Evolutionary conservation across 2,329 filamentous ascomycete species (phyloP), one percentile per base, ranked within the genome.

Genomic region (Gnomoniopsis smithogilvyi): DNA sequence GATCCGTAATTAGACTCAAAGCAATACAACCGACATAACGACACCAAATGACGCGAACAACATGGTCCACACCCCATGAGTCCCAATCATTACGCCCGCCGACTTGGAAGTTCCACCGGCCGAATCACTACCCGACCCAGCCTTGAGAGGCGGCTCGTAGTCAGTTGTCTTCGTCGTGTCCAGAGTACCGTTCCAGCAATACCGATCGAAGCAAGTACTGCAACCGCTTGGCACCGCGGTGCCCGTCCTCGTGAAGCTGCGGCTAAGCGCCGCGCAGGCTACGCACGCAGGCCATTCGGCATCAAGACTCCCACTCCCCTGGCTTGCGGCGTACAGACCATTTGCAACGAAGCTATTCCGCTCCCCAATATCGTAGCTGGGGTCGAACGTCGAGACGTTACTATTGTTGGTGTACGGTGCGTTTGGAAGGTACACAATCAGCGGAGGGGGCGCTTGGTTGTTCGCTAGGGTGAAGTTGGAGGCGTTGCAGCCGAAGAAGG

Each of bases 111-210:
- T 41, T 10, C 22, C n/a, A n/a, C 15, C 62, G 10, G 56, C 21
- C 3, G 43, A 24, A 34, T 19, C 17, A 46, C 58, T 61, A 11
- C 56, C 62, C 43, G 56, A 64, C 21, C 60, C 66, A 45, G 73
- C 66, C 60, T 69, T 68, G 45, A 70, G 68, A 6, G 38, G 54
- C 2, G 73, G 74, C 61, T 68, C 57, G 54, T 75, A 76, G 33
- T 46, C 51, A 26, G 63, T 64, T 8, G 49, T 38, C 56, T 65
- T 59, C 47, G n/a, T 24, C 8, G 58, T 60, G 54, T 70, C 69
- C 19, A 68, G 46, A 1, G 84, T 90, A n/a, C 95, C 95, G 71
- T 97, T 84, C 95, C 95, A 99, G 82, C 95, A 99, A 77, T 97
- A 97, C 21, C 78, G 74, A 14, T 78, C 65, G 73, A 97, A 98